A percentile compares a stretch with the other conserved stretches of the same genome.
Conservation (phyloP, 2,329 filamentous ascomycete species). For the Cladosporium phlei region DNA sequence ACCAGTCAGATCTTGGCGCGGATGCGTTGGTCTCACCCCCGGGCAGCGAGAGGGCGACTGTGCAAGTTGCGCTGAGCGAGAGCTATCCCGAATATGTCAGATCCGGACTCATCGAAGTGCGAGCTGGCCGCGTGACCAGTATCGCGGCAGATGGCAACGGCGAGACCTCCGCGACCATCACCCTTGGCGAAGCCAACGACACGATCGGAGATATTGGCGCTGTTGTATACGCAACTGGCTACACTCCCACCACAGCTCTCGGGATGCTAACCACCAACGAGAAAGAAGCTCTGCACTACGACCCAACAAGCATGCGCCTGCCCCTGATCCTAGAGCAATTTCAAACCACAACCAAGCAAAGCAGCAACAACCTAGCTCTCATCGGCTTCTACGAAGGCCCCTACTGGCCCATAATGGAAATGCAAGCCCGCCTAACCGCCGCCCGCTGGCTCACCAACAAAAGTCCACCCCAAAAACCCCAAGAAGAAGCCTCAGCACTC, state of each 20-base stretch:
- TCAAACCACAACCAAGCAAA: conserved; percentile 42
- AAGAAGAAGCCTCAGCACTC: conserved; percentile 43
- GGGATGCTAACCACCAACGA: conserved; percentile 58
- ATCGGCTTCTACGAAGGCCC: conserved; percentile 80
- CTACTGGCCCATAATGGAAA: conserved; percentile 83
- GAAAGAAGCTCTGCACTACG: conserved; percentile 54
- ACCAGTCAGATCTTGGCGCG: conserved; percentile 37
- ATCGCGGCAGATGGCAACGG: conserved; percentile 2
- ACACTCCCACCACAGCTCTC: conserved; percentile 59
- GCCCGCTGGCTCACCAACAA: conserved; percentile 53
- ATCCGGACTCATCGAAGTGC: conserved; percentile 46
- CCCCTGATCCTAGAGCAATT: conserved; percentile 60
- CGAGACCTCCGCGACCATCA: conserved; percentile 6
- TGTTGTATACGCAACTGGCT: conserved; percentile 72
- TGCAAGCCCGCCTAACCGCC: conserved; percentile 69
- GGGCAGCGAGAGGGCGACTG: conserved; percentile 30
- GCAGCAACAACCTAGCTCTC: conserved; percentile 64
- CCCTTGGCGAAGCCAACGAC: conserved; percentile 31
- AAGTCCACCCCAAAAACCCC: conserved; percentile 9
- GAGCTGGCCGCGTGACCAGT: conserved; percentile 33
- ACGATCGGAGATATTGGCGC: conserved; percentile 52
- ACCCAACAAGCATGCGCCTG: conserved; percentile 50
- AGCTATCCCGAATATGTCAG: conserved; percentile 71
- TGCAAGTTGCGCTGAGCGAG: conserved; percentile 66
- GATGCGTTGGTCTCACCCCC: conserved; percentile 21